Percentiles rank a stretch among this genome's conserved stretches.
phyloP scores from a whole-genome alignment of 352 stramenopile genomes.

The Pythium phragmitis region DNA sequence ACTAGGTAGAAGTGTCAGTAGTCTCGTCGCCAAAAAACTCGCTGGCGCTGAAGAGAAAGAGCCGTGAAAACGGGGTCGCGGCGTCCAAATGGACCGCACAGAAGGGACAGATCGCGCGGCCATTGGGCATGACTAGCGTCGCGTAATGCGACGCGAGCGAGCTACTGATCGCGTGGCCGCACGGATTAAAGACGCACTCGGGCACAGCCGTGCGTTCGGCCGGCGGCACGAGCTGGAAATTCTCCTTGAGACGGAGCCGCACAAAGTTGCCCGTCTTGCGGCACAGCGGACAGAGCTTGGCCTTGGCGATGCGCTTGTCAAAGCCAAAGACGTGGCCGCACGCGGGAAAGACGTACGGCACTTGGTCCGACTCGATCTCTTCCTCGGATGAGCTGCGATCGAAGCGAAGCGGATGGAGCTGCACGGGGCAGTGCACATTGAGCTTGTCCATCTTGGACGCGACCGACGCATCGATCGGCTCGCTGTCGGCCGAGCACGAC shows the following conservation, averaged over 20 bases:
- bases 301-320: constrained; percentile 60
- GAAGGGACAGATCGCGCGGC: constrained; percentile 76
- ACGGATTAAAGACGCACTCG: constrained; percentile 82
- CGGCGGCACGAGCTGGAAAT: constrained; percentile 61
- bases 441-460: constrained; percentile 62
- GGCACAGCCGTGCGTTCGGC: constrained; percentile 61
- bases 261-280: constrained; percentile 63
- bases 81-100: constrained; percentile 72
- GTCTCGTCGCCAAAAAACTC: background rate
- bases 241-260: constrained; percentile 70
- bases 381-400: constrained; percentile 36
- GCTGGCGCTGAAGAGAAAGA: constrained; percentile 60
- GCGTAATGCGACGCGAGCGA: constrained; percentile 66
- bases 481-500: background rate
- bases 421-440: constrained; percentile 77
- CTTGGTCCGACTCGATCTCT: constrained; percentile 49
- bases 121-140: constrained; percentile 67
- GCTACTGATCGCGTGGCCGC: constrained; percentile 71
- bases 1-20: background rate
- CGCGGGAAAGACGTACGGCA: constrained; percentile 71
- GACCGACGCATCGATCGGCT: constrained; percentile 41
- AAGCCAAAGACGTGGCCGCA: constrained; percentile 84
- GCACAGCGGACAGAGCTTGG: constrained; percentile 65
- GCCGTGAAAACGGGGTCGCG: constrained; percentile 59
- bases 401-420: constrained; percentile 70